Evolutionary conservation across 257 asterid species (phyloP).

Genomic region (Solanum etuberosum): DNA sequence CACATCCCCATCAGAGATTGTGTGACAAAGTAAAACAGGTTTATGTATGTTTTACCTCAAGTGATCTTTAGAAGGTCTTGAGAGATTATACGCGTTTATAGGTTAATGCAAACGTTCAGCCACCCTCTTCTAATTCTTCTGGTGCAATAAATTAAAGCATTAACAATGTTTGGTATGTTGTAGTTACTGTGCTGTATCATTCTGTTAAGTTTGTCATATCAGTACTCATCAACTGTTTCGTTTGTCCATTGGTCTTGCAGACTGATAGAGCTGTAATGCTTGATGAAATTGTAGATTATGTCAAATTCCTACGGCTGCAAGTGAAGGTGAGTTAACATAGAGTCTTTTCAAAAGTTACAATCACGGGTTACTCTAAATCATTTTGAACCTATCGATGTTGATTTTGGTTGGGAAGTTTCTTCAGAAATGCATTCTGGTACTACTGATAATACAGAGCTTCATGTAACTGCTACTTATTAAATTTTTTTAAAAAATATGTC

Average conservation of each 20-base stretch:
- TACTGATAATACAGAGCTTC: neutral
- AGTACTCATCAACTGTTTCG: neutral
- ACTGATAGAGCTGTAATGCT: conserved; percentile 98
- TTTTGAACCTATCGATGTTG: neutral
- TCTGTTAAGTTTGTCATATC: neutral
- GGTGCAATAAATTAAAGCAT: neutral
- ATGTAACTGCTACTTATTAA: neutral
- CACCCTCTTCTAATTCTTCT: neutral
- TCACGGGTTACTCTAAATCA: neutral
- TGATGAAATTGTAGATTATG: conserved; percentile 94
- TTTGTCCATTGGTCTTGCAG: conserved; percentile 26
- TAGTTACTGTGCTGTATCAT: neutral
- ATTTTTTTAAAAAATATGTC: neutral
- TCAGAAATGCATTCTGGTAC: neutral
- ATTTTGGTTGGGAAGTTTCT: neutral
- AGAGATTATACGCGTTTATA: neutral
- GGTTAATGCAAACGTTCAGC: neutral
- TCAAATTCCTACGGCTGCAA: conserved; percentile 93
- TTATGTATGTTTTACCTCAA: neutral
- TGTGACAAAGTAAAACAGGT: neutral
- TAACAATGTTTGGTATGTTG: neutral
- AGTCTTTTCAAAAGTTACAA: neutral
- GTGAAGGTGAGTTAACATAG: conserved; percentile 52
- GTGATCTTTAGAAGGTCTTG: neutral
- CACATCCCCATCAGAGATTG: neutral